Evolutionary conservation across 2,329 filamentous ascomycete genomes (phyloP), one percentile per base, ranked within the genome.

Genomic region (Septoria linicola): DNA sequence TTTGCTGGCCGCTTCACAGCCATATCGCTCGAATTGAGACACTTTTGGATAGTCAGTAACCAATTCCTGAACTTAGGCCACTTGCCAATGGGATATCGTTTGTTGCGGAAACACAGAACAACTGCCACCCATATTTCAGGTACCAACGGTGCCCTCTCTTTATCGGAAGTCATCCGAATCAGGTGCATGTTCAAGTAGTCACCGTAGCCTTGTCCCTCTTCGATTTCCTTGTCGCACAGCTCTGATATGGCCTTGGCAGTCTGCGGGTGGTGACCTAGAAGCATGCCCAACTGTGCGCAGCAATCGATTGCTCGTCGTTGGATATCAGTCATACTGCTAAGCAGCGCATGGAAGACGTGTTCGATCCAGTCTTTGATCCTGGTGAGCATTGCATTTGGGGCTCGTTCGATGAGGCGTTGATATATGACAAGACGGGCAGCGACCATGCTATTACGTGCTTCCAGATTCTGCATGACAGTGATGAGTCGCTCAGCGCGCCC

Each of bases 61-160:
- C 89, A 96, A 21, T 77, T 80, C 56, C 89, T 83, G 63, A 87
- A 81, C 21, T 63, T 59, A 25, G 84, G 77, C 88, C 92, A 97
- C 31, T 73, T 69, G 20, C 80, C 72, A 66, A 84, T 58, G 74
- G 82, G 64, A 75, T 76, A 58, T 68, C 83, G 70, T 72, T 82
- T 72, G 55, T 70, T 75, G 46, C 87, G 83, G 41, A 96, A 75
- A 49, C 96, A 82, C 1, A 96, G 77, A 5, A 92, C 82, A 2
- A 95, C 76, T 30, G 89, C 81, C 52, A 87, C 87, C 92, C 92
- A 97, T 17, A 97, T 88, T 59, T 90, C 87, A 4, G 93, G 91
- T 0, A 95, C 90, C 32, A 82, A 76, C 0, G 77, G 69, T 8
- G 80, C 81, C 17, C 81, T 79, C 10, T 83, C 79, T 57, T 83